Evolutionary conservation across 2,329 filamentous ascomycete species (phyloP).

Genomic region (Colletotrichum karsti): DNA sequence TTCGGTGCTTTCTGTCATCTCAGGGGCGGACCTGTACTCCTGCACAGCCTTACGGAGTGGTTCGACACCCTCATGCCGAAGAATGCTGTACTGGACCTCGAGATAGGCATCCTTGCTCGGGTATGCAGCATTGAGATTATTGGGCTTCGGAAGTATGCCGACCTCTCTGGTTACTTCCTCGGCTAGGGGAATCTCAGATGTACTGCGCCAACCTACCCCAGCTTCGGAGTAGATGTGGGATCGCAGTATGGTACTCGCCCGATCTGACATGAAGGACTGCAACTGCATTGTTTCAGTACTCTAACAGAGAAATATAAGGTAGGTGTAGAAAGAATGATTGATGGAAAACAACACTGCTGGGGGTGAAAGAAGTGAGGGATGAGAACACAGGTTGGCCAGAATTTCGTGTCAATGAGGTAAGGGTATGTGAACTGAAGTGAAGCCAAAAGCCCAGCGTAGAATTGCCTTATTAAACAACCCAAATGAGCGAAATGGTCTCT

Average conservation of each 20-base stretch:
- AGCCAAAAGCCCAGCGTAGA: too few relatives aligned
- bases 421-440: too few relatives aligned
- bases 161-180: conserved; percentile 57
- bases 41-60: conserved; percentile 74
- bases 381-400: too few relatives aligned
- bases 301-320: too few relatives aligned
- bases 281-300: not conserved
- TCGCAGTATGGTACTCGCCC: not conserved
- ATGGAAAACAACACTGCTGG: too few relatives aligned
- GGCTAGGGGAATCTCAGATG: conserved; percentile 63
- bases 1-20: conserved; percentile 63
- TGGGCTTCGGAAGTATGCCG: conserved; percentile 51
- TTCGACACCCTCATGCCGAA: conserved; percentile 78
- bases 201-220: not conserved
- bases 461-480: too few relatives aligned
- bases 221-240: not conserved
- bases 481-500: too few relatives aligned
- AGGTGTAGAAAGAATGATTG: too few relatives aligned
- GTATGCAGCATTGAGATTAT: conserved; percentile 67
- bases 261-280: not conserved
- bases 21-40: conserved; percentile 59
- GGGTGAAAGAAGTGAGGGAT: too few relatives aligned
- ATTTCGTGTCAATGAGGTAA: too few relatives aligned
- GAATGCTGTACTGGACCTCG: conserved; percentile 75
- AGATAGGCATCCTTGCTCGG: conserved; percentile 72